phyloP scores from a whole-genome alignment of 2,329 filamentous ascomycete genomes.

The Coniosporium tulheliwenetii region DNA sequence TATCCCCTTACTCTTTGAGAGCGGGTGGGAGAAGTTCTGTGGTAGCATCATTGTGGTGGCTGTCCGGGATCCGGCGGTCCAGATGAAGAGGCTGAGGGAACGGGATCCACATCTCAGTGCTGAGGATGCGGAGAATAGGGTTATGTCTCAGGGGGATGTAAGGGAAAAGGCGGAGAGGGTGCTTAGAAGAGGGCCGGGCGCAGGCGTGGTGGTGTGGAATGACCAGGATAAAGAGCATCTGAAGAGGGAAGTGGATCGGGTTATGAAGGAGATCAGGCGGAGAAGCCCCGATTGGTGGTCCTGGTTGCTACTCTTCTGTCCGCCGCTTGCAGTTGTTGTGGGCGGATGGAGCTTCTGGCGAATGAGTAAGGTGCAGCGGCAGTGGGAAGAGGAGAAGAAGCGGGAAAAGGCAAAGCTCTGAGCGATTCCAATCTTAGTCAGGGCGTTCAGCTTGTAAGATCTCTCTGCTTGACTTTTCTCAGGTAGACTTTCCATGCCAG shows the following conservation, averaged over 20 bases:
- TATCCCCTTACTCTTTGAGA: slow-evolving; percentile 84
- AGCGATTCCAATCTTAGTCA: slow-evolving; percentile 3
- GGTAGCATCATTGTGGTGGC: slow-evolving; percentile 78
- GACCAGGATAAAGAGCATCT: slow-evolving; percentile 61
- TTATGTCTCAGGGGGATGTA: slow-evolving; percentile 76
- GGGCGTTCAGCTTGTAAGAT: no score
- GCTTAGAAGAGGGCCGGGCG: slow-evolving; percentile 43
- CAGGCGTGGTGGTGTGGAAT: slow-evolving; percentile 81
- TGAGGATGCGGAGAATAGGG: slow-evolving; percentile 80
- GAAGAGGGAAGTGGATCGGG: slow-evolving; percentile 46
- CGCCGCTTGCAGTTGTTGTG: slow-evolving; percentile 55
- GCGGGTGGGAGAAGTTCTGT: slow-evolving; percentile 69
- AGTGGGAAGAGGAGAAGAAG: slow-evolving; percentile 47
- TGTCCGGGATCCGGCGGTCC: slow-evolving; percentile 61
- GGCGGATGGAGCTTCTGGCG: slow-evolving; percentile 58
- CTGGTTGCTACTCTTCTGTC: slow-evolving; percentile 50
- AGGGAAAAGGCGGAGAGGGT: slow-evolving; percentile 66
- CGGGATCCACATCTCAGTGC: slow-evolving; percentile 62
- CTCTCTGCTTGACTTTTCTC: no score
- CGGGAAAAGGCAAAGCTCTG: slow-evolving; percentile 45
- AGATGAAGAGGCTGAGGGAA: slow-evolving; percentile 63
- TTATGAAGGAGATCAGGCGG: slow-evolving; percentile 45
- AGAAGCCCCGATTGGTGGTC: slow-evolving; percentile 72
- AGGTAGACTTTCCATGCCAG: no score
- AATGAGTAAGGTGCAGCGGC: slow-evolving; percentile 53